Conservation (phyloP, 371 early-diverging fungal genomes). For the Mortierella sp. region DNA sequence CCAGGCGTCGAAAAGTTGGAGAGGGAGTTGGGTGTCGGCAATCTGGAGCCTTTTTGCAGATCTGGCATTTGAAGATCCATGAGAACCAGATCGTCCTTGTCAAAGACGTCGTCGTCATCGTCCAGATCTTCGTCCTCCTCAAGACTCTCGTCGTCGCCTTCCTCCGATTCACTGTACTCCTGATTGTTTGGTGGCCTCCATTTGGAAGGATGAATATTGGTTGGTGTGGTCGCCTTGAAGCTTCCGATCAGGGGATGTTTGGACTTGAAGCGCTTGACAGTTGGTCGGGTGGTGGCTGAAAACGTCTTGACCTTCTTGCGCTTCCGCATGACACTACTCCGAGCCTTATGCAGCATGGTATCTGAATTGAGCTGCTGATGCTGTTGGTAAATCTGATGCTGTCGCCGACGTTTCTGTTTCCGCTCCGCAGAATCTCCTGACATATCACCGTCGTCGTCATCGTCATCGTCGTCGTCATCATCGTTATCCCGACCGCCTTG, state of each 20-base stretch:
- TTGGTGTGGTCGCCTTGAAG: conserved; percentile 45
- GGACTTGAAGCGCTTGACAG: conserved; percentile 53
- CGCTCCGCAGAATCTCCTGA: conserved; percentile 42
- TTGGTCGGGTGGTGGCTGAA: conserved; percentile 37
- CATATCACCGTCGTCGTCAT: conserved; percentile 48
- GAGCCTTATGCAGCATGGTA: conserved; percentile 48
- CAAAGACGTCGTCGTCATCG: conserved; percentile 55
- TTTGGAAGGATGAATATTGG: conserved; percentile 37
- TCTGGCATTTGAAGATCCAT: conserved; percentile 59
- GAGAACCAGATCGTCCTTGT: conserved; percentile 54
- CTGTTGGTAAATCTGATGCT: conserved; percentile 46
- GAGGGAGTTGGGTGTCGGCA: conserved; percentile 31
- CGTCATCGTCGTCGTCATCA: conserved; percentile 48
- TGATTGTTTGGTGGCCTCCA: conserved; percentile 53
- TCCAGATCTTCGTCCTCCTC: conserved; percentile 57
- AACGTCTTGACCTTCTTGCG: conserved; percentile 48
- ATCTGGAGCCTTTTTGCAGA: conserved; percentile 35
- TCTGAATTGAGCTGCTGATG: conserved; percentile 50
- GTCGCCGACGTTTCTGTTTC: conserved; percentile 49
- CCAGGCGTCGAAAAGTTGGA: conserved; percentile 34
- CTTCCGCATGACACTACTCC: conserved; percentile 40
- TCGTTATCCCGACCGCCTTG: conserved; percentile 34
- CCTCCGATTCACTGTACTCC: conserved; percentile 53
- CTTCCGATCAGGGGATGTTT: conserved; percentile 46
- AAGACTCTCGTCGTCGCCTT: conserved; percentile 51